Base-by-base conservation (phyloP, 148 eudicot genomes). In the Persicaria maculosa region DNA sequence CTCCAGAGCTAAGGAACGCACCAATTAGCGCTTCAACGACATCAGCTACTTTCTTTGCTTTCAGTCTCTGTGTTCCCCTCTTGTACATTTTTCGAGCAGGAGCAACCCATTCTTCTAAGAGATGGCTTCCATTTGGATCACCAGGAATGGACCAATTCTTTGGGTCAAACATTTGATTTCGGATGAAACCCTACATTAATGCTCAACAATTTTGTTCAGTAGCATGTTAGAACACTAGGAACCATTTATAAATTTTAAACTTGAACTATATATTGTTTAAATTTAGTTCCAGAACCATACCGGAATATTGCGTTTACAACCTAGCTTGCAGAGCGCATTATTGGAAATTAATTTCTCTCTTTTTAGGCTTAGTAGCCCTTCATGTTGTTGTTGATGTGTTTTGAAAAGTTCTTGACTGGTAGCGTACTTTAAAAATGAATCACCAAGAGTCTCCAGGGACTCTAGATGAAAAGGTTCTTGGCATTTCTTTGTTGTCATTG, bases 1-100 rank as follows among this genome's bases (percentile, higher is more conserved):
- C 97, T 11, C 87, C 88, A 1, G 85, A 52, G 72, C 86, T 87
- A 16, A 95, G 90, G 73, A 80, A 92, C 36, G 88, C 97, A 72
- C 99, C 98, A 67, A 95, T 92, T 70, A 95, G 71, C 59, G 99
- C 99, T 85, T 95, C 97, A 12, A 86, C 91, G 15, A 85, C 97
- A 81, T 95, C 99, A 67, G 99, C 99, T 10, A 95, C 83, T 43
- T 68, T 85, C 77, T 95, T 92, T 53, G 88, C 75, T 76, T 90
- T 92, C 10, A 90, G 15, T 67, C 72, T 85, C 68, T 86, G 80
- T 4, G 9, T 79, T 43, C 86, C 84, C 43, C 79, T 78, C 48
- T 7, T 80, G 65, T 87, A 95, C 9, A 89, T 77, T 76, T 80
- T 87, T 64, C 79, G 73, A 14, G 19, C 45, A 22, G 81, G 48